These are phyloP conservation scores for Epichloe brachyelytri DNA, from an alignment of 2,329 filamentous ascomycete species.

Conservation along the genomic window DNA sequence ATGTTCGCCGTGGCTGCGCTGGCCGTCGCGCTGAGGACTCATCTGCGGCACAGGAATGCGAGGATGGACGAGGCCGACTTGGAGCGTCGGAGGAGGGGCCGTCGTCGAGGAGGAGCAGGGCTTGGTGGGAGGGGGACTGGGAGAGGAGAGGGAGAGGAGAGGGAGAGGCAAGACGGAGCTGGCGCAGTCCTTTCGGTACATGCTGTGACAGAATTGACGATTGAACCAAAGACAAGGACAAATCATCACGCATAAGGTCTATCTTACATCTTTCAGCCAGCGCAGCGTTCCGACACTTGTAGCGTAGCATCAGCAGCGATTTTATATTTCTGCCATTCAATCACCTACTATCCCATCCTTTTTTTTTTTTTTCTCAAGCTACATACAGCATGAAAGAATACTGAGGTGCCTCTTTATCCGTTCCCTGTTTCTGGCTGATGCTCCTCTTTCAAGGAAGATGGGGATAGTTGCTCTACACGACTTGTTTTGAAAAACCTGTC, in stretches of 20 bases:
- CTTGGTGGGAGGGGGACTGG: constrained; percentile 18
- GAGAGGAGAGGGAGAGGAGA: constrained; percentile 10
- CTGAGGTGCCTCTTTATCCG: not conserved
- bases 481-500: not conserved
- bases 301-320: no score
- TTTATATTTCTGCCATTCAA: no score
- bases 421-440: not conserved
- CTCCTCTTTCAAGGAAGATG: not conserved
- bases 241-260: no score
- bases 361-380: no score
- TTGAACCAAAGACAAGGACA: not conserved
- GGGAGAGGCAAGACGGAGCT: constrained; percentile 9
- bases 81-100: constrained; percentile 11
- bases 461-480: not conserved
- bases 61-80: constrained; percentile 25
- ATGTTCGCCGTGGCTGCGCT: constrained; percentile 49
- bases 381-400: no score
- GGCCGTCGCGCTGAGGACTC: constrained; percentile 38
- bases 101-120: constrained; percentile 26
- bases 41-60: constrained; percentile 39
- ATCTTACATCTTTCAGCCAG: no score
- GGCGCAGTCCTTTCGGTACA: constrained; percentile 29
- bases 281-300: no score
- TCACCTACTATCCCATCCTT: no score
- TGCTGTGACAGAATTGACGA: constrained; percentile 21